Conservation (phyloP, 2,329 filamentous ascomycete species). For the Hansfordia pulvinata region DNA sequence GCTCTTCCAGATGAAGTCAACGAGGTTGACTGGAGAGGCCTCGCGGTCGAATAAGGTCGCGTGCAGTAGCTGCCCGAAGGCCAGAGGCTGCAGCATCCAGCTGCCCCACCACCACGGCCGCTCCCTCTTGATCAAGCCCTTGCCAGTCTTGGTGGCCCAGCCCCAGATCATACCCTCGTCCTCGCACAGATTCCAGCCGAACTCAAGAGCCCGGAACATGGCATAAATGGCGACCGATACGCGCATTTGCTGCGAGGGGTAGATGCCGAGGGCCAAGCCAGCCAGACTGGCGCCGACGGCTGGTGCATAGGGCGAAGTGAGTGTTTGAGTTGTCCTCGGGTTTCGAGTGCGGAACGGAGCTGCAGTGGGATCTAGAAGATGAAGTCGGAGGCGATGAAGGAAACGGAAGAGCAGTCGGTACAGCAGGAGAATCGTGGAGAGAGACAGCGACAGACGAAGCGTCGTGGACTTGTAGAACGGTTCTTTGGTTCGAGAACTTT, state of each 20-base stretch:
- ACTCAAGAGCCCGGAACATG: constrained; percentile 71
- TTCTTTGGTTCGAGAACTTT: constrained; percentile 31
- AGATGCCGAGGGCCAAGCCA: constrained; percentile 69
- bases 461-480: constrained; percentile 52
- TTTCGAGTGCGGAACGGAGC: constrained; percentile 73
- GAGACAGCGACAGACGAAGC: constrained; percentile 65
- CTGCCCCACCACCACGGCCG: constrained; percentile 74
- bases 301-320: constrained; percentile 76
- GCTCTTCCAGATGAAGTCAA: constrained; percentile 49
- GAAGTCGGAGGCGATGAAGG: constrained; percentile 64
- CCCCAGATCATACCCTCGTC: constrained; percentile 57
- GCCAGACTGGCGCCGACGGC: constrained; percentile 84
- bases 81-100: constrained; percentile 67
- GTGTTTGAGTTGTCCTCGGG: constrained; percentile 55
- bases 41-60: constrained; percentile 67
- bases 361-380: constrained; percentile 68
- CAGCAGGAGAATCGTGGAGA: constrained; percentile 75
- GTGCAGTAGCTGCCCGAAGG: constrained; percentile 64
- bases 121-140: constrained; percentile 42
- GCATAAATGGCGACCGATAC: constrained; percentile 72
- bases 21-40: constrained; percentile 30
- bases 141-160: constrained; percentile 20
- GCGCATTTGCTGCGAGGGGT: constrained; percentile 46
- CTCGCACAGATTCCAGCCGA: constrained; percentile 72
- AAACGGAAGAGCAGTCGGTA: constrained; percentile 87